Base-by-base conservation (phyloP, 2,329 filamentous ascomycete genomes). In the Cordyceps pruinosa region DNA sequence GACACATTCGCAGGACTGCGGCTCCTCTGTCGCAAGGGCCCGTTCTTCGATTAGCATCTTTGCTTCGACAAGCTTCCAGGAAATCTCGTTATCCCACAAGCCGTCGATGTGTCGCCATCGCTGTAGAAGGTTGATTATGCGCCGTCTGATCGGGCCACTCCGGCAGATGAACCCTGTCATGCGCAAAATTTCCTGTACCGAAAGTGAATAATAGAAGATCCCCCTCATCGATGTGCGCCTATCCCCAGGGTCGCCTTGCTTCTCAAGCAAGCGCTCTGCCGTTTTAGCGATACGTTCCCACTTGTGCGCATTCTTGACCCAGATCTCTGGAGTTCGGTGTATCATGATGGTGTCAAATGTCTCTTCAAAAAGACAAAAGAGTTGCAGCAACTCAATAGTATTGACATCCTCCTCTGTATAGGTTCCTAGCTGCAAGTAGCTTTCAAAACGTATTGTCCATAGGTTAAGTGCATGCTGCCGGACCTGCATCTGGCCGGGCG, bases 91-190 rank as follows among this genome's bases (percentile, higher is more conserved):
- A 15, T 56, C 46, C 54, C 54, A 56, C 21, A 49, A 12, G 15
- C 45, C 54, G 8, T 42, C 41, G 10, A 19, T 21, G 32, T 56
- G 46, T 2, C 30, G 54, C 54, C 46, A 49, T 4, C 44, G 35
- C 8, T 56, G 46, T 2, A 56, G 17, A 1, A 56, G 41, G 19
- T 34, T 49, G 13, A 56, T 49, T 10, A 44, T 35, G 26, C 45
- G 54, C 6, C 54, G 54, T 9, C 54, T 8, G 6, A 56, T 49
- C 13, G 35, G 5, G 9, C 54, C 54, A 10, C 41, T 44, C 30
- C 54, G 54, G 13, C 54, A 56, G 28, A 56, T 42, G 28, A 56
- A 56, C 8, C 54, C 54, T 6, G 54, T 50, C 26, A 56, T 12
- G 17, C 54, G 54, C 45, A 56, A 9, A 2, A 56, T 30, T 13